A percentile compares a stretch with the other conserved stretches of the same genome.
phyloP scores from a whole-genome alignment of 2,329 filamentous ascomycete species.

The Falciphora oryzae region DNA sequence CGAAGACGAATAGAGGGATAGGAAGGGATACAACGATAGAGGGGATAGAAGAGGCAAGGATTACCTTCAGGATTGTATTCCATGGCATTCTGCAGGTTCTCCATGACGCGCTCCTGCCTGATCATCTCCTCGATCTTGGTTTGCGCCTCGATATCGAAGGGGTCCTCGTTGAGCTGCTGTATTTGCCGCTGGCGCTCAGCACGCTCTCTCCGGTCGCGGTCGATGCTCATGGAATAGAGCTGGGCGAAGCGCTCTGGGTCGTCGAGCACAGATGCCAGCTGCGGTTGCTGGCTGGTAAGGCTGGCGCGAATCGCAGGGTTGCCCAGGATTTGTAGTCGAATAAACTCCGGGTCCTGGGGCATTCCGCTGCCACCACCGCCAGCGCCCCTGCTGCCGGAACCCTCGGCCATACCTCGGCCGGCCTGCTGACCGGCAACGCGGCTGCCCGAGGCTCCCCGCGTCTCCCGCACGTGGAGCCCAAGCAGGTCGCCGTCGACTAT shows the following conservation, averaged over 20 bases:
- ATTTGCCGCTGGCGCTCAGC: constrained; percentile 77
- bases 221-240: constrained; percentile 61
- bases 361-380: neutral
- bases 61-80: constrained; percentile 95
- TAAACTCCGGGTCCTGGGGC: constrained; percentile 66
- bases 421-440: constrained; percentile 27
- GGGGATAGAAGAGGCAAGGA: constrained; percentile 20
- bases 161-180: constrained; percentile 81
- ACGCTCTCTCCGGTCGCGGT: constrained; percentile 66
- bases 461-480: constrained; percentile 70
- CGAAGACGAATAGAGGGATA: neutral
- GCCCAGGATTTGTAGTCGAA: constrained; percentile 76
- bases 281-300: constrained; percentile 66
- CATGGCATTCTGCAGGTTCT: constrained; percentile 94
- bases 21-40: neutral
- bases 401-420: neutral
- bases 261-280: constrained; percentile 70
- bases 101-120: constrained; percentile 85
- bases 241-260: constrained; percentile 72
- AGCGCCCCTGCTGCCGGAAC: constrained; percentile 18
- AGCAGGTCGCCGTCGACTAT: constrained; percentile 91
- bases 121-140: constrained; percentile 95
- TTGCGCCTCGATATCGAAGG: constrained; percentile 90
- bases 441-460: constrained; percentile 42
- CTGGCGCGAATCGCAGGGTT: constrained; percentile 68